A percentile compares a stretch with the other conserved stretches of the same genome.
Conservation (phyloP, 768 basidiomycete genomes). For the Ramaria sp. region DNA sequence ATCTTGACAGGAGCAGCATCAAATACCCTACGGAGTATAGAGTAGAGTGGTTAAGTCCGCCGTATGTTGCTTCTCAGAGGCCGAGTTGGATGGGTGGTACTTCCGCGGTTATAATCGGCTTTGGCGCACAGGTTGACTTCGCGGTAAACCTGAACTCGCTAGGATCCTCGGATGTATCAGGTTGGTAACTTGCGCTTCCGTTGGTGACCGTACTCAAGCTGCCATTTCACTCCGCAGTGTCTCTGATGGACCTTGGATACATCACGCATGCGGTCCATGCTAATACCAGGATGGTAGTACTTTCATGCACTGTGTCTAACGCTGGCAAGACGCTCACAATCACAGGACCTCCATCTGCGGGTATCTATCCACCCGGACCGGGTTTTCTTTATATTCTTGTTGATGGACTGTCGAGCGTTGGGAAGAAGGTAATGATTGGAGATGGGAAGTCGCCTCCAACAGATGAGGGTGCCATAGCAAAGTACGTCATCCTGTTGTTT, state of each 20-base stretch:
- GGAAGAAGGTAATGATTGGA: conserved; percentile 57
- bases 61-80: conserved; percentile 58
- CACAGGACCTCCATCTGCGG: conserved; percentile 51
- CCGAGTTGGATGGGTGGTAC: conserved; percentile 39
- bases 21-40: conserved; percentile 80
- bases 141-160: conserved; percentile 23
- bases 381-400: conserved; percentile 65
- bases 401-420: conserved; percentile 55
- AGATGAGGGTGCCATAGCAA: conserved; percentile 11
- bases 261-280: conserved; percentile 71
- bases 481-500: conserved; percentile 7
- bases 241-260: conserved; percentile 73
- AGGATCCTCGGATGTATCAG: conserved; percentile 9
- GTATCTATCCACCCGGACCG: conserved; percentile 72
- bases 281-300: conserved; percentile 66
- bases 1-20: conserved; percentile 63
- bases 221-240: conserved; percentile 31
- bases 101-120: conserved; percentile 14
- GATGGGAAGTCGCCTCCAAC: conserved; percentile 44
- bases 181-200: neutral
- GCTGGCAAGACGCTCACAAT: conserved; percentile 47
- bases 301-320: conserved; percentile 43
- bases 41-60: conserved; percentile 77
- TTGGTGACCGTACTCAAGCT: neutral
- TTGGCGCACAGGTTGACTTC: conserved; percentile 16